phyloP scores from a whole-genome alignment of 2,329 filamentous ascomycete species.

The Penicillium sp. region DNA sequence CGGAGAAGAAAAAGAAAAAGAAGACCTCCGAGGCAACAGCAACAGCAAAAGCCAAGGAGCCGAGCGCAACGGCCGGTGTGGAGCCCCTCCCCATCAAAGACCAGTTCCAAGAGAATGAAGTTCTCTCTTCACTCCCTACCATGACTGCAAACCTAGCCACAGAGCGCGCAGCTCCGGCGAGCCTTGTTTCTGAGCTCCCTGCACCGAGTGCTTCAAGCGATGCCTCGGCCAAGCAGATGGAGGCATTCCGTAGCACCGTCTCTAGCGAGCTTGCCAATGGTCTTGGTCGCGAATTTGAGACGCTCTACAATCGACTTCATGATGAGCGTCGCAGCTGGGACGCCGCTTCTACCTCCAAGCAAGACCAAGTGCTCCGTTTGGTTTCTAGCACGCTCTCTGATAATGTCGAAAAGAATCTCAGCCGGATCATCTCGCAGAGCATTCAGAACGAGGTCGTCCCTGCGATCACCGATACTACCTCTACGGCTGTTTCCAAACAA shows the following conservation, averaged over 20 bases:
- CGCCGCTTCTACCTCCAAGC: constrained; percentile 58
- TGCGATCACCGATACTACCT: constrained; percentile 61
- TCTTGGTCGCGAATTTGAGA: constrained; percentile 48
- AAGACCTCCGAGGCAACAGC: constrained; percentile 40
- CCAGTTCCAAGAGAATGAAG: constrained; percentile 9
- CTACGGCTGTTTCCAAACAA: constrained; percentile 64
- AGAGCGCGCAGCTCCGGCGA: neutral
- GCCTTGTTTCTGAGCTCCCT: neutral
- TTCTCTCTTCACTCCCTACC: constrained; percentile 12
- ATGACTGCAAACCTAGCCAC: constrained; percentile 3
- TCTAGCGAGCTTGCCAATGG: constrained; percentile 46
- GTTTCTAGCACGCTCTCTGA: constrained; percentile 63
- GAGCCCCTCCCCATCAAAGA: constrained; percentile 10
- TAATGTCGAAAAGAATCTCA: constrained; percentile 69
- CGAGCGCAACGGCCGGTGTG: constrained; percentile 13
- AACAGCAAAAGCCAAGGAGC: constrained; percentile 44
- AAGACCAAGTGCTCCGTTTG: constrained; percentile 62
- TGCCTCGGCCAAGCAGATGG: constrained; percentile 56
- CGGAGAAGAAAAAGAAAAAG: constrained; percentile 68
- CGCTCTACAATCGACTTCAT: constrained; percentile 56
- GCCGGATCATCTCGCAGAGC: constrained; percentile 67
- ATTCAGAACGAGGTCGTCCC: constrained; percentile 73
- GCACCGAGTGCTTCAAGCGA: constrained; percentile 46
- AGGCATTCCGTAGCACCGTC: constrained; percentile 48
- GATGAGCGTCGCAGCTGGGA: constrained; percentile 64